A percentile compares a stretch with the other conserved stretches of the same genome.
phyloP scores from a whole-genome alignment of 208 protist species.

The Leishmania arabica region DNA sequence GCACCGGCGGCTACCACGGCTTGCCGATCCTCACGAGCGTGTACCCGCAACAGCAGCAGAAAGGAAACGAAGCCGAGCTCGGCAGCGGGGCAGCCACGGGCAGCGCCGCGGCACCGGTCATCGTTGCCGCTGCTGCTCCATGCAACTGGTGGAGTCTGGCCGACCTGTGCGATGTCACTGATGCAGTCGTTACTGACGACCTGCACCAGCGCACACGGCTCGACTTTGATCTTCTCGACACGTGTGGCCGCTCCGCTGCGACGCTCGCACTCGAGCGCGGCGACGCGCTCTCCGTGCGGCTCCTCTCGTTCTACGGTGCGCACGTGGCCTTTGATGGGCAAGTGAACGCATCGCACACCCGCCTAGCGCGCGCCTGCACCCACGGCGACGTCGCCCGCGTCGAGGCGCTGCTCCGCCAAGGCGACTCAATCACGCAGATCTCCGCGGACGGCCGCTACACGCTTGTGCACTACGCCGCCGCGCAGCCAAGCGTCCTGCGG shows the following conservation, averaged over 20 bases:
- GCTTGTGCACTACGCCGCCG: conserved; percentile 83
- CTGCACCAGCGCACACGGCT: conserved; percentile 18
- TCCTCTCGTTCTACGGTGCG: conserved; percentile 66
- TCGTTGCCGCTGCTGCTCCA: background rate
- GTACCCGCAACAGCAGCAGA: conserved; percentile 18
- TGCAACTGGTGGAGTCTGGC: conserved; percentile 17
- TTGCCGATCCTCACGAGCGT: conserved; percentile 22
- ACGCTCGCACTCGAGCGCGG: conserved; percentile 38
- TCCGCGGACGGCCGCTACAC: conserved; percentile 85
- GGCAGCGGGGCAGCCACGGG: background rate
- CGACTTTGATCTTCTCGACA: conserved; percentile 38
- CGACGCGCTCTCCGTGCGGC: conserved; percentile 48
- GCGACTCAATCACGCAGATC: conserved; percentile 52
- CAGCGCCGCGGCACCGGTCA: background rate
- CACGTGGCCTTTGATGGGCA: conserved; percentile 16
- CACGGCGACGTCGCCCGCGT: conserved; percentile 54
- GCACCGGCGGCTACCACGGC: conserved; percentile 8
- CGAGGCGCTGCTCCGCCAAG: conserved; percentile 63
- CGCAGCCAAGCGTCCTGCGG: conserved; percentile 44
- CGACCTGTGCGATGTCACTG: conserved; percentile 4
- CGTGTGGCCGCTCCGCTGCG: conserved; percentile 15
- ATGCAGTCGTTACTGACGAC: background rate
- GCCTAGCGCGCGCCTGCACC: conserved; percentile 64
- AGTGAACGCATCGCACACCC: conserved; percentile 67
- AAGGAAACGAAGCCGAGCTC: background rate